A percentile compares a stretch with the other conserved stretches of the same genome.
phyloP scores from a whole-genome alignment of 2,329 filamentous ascomycete species.

The Fusarium robinianum region DNA sequence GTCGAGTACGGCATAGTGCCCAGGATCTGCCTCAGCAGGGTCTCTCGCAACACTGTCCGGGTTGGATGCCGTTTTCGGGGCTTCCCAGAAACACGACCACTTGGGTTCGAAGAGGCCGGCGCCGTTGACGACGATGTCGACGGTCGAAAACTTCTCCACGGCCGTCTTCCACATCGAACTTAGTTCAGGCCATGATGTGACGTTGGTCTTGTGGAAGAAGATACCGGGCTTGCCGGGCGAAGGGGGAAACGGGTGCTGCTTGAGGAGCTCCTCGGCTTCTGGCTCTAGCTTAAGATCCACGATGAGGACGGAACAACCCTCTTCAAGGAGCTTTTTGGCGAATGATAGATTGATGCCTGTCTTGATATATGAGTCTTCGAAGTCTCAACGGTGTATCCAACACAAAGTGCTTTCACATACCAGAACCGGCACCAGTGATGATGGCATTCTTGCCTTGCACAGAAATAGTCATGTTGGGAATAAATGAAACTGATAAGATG shows the following conservation, averaged over 20 bases:
- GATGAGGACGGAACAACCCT: conserved; percentile 45
- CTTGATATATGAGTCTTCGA: no score
- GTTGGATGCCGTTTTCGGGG: conserved; percentile 39
- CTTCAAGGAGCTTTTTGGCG: conserved; percentile 39
- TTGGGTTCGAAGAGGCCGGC: conserved; percentile 46
- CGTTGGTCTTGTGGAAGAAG: conserved; percentile 45
- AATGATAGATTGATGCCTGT: conserved; percentile 47
- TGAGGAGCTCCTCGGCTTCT: conserved; percentile 42
- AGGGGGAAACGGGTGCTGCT: conserved; percentile 36
- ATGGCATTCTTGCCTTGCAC: conserved; percentile 24
- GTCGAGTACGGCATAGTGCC: conserved; percentile 43
- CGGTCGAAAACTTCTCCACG: conserved; percentile 34
- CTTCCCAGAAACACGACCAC: conserved; percentile 44
- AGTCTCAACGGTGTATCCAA: neutral
- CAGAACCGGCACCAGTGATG: conserved; percentile 31
- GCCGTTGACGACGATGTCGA: conserved; percentile 46
- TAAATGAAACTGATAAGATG: neutral
- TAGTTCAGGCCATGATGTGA: conserved; percentile 45
- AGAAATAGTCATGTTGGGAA: conserved; percentile 15
- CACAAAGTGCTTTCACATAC: no score
- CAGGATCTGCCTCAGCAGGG: conserved; percentile 35
- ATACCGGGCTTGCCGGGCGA: conserved; percentile 29
- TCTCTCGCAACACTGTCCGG: conserved; percentile 36
- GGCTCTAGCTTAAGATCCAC: conserved; percentile 43
- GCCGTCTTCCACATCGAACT: conserved; percentile 38